phyloP scores from a whole-genome alignment of 139 green algal species.

The Chlamydomonas urium region DNA sequence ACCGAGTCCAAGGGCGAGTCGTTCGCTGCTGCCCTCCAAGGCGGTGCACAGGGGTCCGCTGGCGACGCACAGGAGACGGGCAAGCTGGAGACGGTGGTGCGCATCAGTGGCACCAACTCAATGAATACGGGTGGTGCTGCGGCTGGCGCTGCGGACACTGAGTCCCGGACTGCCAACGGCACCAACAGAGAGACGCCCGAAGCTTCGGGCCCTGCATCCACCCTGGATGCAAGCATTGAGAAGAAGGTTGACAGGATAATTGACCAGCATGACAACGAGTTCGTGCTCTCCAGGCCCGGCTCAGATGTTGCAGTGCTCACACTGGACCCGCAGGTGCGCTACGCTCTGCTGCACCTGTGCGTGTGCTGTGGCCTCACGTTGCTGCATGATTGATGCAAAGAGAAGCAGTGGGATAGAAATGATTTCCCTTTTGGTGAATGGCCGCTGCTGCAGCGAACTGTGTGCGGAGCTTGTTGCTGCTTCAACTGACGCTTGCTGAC shows the following conservation, averaged over 20 bases:
- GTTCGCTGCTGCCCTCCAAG: slow-evolving; percentile 3
- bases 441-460: too few species aligned
- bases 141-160: background rate
- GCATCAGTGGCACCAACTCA: background rate
- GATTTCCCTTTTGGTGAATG: slow-evolving; percentile 87
- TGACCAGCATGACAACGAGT: slow-evolving; percentile 95
- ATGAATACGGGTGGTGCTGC: background rate
- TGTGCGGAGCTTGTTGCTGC: too few species aligned
- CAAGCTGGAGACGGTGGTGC: slow-evolving; percentile 10
- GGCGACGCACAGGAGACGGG: background rate
- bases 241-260: slow-evolving; percentile 89
- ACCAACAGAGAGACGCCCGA: background rate
- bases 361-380: background rate
- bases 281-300: slow-evolving; percentile 93
- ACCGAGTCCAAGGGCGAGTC: background rate
- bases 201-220: background rate
- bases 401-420: slow-evolving; percentile 51
- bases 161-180: background rate
- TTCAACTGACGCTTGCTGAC: too few species aligned
- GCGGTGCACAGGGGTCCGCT: background rate
- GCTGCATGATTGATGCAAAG: too few species aligned
- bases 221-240: slow-evolving; percentile 19
- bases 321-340: slow-evolving; percentile 2
- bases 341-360: background rate
- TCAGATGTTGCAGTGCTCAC: slow-evolving; percentile 18